Base-by-base conservation (phyloP, 371 early-diverging fungal genomes). In the Umbelopsis sp. region DNA sequence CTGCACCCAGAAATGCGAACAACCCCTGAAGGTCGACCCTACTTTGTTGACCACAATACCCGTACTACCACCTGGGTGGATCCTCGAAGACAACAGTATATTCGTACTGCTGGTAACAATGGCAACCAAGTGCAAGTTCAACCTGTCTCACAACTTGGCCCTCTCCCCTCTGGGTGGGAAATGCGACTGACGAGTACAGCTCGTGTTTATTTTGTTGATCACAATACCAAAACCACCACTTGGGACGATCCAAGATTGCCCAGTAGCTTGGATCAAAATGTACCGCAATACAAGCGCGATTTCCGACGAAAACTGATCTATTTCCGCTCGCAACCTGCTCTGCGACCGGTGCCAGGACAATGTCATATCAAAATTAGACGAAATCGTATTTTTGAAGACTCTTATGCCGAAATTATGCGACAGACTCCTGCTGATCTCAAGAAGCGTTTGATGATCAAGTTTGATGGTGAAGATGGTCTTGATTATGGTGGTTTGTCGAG, bases 401-500 rank as follows among this genome's bases (percentile, higher is more conserved):
- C 96, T 37, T 96, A 89, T 80, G 83, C 90, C 29, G 93, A 92
- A 70, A 88, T 95, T 51, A 93, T 92, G 92, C 86, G 91, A 22
- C 87, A 87, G 67, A 84, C 88, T 4, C 86, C 91, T 18, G 72
- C 81, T 10, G 95, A 94, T 71, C 81, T 95, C 65, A 93, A 93
- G 78, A 96, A 94, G 84, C 89, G 92, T 65, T 74, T 96, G 50
- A 92, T 94, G 89, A 93, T 97, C 73, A 95, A 95, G 78, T 96
- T 97, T 76, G 91, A 92, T 50, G 94, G 93, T 48, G 97, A 97
- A 71, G 95, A 96, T 76, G 97, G 97, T 48, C 79, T 97, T 44
- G 97, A 97, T 80, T 94, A 92, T 78, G 97, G 97, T 65, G 97
- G 97, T 70, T 80, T 97, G 25, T 93, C 94, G 7, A 84, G 93